Percentiles rank a stretch among this genome's conserved stretches.
phyloP scores from a whole-genome alignment of 106 monocot genomes.

The Narthecium ossifragum region DNA sequence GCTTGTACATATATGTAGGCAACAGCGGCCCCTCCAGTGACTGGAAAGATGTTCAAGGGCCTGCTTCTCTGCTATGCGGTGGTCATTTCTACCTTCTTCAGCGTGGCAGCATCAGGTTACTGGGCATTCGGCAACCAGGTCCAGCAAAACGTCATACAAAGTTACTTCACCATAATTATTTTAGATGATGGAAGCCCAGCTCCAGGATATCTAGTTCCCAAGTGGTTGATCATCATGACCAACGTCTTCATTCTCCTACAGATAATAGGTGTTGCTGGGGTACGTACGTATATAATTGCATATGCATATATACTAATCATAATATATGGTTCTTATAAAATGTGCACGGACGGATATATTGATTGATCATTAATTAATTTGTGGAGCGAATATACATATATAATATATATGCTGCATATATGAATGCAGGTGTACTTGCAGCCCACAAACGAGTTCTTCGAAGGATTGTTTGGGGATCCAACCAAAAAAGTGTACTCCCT shows the following conservation, averaged over 20 bases:
- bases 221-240: conserved; percentile 56
- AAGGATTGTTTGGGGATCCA: conserved; percentile 57
- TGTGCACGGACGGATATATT: no score
- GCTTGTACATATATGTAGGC: no score
- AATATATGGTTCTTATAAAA: no score
- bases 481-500: conserved; percentile 45
- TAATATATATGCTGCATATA: no score
- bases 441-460: conserved; percentile 79
- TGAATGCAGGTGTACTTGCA: conserved; percentile 90
- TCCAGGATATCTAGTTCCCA: conserved; percentile 50
- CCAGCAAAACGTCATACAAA: conserved; percentile 43
- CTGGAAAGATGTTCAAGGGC: conserved; percentile 97
- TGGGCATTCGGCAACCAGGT: conserved; percentile 84
- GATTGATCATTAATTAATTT: no score
- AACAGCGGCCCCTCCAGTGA: conserved; percentile 67
- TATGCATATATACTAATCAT: no score
- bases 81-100: conserved; percentile 64
- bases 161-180: no score
- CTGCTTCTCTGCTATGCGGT: conserved; percentile 73
- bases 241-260: conserved; percentile 75
- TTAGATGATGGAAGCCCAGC: no score
- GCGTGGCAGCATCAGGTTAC: conserved; percentile 73
- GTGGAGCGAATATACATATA: no score
- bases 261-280: conserved; percentile 72
- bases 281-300: no score